These are phyloP conservation scores for Friedmanniomyces endolithicus DNA, from an alignment of 495 filamentous ascomycete genomes.

Conservation along the genomic window DNA sequence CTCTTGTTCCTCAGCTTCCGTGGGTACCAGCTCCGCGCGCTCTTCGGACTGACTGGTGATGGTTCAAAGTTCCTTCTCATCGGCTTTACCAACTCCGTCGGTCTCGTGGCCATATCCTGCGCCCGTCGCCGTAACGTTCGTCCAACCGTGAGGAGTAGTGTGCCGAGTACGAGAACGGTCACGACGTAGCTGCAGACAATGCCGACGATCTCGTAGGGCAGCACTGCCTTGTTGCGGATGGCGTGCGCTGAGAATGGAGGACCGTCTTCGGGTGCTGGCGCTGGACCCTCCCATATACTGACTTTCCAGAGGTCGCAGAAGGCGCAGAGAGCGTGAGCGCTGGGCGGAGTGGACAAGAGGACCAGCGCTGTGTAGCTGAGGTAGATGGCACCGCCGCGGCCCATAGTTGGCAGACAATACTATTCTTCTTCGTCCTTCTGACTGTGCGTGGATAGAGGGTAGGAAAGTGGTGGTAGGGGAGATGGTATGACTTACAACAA, in stretches of 20 bases:
- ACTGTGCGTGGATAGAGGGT: neutral
- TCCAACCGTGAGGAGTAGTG: constrained; percentile 51
- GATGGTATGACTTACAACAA: neutral
- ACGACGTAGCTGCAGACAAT: constrained; percentile 20
- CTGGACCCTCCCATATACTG: constrained; percentile 18
- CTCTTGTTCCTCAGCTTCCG: constrained; percentile 20
- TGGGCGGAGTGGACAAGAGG: neutral
- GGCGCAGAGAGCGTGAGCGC: constrained; percentile 7
- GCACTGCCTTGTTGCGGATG: constrained; percentile 15
- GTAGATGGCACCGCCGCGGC: constrained; percentile 12
- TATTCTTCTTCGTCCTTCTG: neutral
- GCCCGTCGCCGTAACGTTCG: constrained; percentile 45
- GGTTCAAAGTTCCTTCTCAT: constrained; percentile 14
- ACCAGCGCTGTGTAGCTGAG: constrained; percentile 18
- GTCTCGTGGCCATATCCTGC: constrained; percentile 40
- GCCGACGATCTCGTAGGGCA: constrained; percentile 23
- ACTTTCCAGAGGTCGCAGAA: constrained; percentile 11
- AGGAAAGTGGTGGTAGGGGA: neutral
- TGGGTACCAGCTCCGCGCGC: constrained; percentile 33
- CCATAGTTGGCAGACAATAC: constrained; percentile 4
- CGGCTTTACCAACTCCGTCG: constrained; percentile 53
- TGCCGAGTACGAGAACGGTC: constrained; percentile 22
- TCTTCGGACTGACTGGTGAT: constrained; percentile 27
- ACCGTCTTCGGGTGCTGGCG: constrained; percentile 21
- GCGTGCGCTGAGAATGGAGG: constrained; percentile 23